phyloP scores from a whole-genome alignment of 2,329 filamentous ascomycete species.

The Ophiocordyceps camponoti-saundersi region DNA sequence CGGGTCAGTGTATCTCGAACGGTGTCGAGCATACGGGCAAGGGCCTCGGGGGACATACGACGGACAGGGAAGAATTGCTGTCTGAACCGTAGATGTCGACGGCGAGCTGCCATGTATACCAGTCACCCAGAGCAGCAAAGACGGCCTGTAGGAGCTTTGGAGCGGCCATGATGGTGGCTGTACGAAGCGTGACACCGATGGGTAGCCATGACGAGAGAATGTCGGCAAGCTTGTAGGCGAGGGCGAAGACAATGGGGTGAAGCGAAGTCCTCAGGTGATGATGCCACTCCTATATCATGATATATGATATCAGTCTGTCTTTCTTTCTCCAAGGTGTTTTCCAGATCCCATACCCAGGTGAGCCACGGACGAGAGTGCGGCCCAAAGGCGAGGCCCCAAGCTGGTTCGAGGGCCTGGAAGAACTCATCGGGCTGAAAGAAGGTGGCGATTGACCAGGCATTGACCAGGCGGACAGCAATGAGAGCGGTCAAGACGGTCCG shows the following conservation, averaged over 20 bases:
- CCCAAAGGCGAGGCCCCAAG: slow-evolving; percentile 80
- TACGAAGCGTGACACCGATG: slow-evolving; percentile 35
- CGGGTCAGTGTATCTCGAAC: background rate
- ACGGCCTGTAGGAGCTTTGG: slow-evolving; percentile 64
- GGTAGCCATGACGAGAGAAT: slow-evolving; percentile 35
- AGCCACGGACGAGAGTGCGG: slow-evolving; percentile 66
- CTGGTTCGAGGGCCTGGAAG: slow-evolving; percentile 89
- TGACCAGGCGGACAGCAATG: slow-evolving; percentile 59
- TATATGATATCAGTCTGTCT: background rate
- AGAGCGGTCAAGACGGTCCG: slow-evolving; percentile 18
- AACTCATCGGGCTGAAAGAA: slow-evolving; percentile 99
- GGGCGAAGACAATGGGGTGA: slow-evolving; percentile 76
- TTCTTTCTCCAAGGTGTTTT: background rate
- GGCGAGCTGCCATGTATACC: slow-evolving; percentile 74
- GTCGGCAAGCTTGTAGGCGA: slow-evolving; percentile 49
- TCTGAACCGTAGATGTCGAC: slow-evolving; percentile 51
- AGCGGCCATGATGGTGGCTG: slow-evolving; percentile 50
- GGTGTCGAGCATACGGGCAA: background rate
- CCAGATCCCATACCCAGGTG: slow-evolving; percentile 59
- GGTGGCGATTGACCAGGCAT: slow-evolving; percentile 62
- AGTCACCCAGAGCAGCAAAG: slow-evolving; percentile 65
- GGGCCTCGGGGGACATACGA: slow-evolving; percentile 29
- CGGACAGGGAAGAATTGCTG: slow-evolving; percentile 47
- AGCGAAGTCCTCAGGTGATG: slow-evolving; percentile 75
- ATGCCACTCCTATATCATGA: slow-evolving; percentile 62